These are phyloP conservation scores for Fraxinus angustifolia DNA, from an alignment of 305 asterid genomes.

Conservation along the genomic window DNA sequence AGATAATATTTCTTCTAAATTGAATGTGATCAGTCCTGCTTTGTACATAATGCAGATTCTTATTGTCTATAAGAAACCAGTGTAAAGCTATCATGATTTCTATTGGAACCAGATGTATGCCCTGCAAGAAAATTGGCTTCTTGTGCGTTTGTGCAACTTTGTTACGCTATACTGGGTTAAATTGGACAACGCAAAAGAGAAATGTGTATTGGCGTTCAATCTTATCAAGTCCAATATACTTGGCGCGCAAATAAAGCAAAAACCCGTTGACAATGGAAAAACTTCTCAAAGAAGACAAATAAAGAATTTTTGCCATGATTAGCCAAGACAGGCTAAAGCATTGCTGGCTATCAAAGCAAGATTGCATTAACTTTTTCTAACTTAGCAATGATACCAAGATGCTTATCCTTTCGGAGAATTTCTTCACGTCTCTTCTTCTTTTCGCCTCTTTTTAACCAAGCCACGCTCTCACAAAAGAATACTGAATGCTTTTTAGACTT, in stretches of 20 bases:
- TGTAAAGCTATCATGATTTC: neutral
- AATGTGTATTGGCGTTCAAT: neutral
- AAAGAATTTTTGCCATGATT: constrained; percentile 35
- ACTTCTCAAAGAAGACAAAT: constrained; percentile 41
- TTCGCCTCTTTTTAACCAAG: neutral
- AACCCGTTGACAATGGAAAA: constrained; percentile 12
- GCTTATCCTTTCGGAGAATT: constrained; percentile 26
- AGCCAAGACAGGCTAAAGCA: constrained; percentile 35
- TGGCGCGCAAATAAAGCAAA: constrained; percentile 26
- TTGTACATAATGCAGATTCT: neutral
- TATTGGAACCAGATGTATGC: neutral
- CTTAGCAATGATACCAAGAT: constrained; percentile 41
- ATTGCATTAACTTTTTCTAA: constrained; percentile 22
- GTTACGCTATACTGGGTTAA: neutral
- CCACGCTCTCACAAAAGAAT: constrained; percentile 1
- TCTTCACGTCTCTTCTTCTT: neutral
- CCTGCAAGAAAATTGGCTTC: neutral
- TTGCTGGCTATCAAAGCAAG: constrained; percentile 18
- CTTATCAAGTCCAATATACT: neutral
- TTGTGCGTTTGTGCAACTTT: neutral
- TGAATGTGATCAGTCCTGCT: neutral
- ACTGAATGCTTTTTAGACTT: constrained; percentile 17
- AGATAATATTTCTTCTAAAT: neutral
- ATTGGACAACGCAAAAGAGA: neutral
- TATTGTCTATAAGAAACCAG: neutral